Evolutionary conservation across 2,329 filamentous ascomycete genomes (phyloP), one percentile per base, ranked within the genome.

Genomic region (Diplocarpon mali): DNA sequence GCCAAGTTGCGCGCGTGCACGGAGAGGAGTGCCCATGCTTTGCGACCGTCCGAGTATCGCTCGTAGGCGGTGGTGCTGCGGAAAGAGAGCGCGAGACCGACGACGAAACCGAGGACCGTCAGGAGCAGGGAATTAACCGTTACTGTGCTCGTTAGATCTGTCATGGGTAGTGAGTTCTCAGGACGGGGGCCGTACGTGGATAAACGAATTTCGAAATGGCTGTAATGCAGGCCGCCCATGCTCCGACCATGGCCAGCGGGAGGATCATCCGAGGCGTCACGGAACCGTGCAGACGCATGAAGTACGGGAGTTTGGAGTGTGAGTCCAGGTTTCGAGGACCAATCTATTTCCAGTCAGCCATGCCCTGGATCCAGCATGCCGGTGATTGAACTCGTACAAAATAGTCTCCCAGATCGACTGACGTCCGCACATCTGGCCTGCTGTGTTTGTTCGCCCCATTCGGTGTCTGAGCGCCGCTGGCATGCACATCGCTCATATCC

Each of bases 71-170:
- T 85, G 2, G 81, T 80, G 51, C 75, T 84, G 47, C 84, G 78
- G 66, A 89, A 87, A 1, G 82, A 86, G 29, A 89, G 71, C n/a
- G 80, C 75, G 47, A 89, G 66, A 74, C 80, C 80, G 61, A 89
- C 83, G 48, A 89, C 80, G 67, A 89, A 88, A 80, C 84, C 84
- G 36, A 83, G 74, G 42, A 89, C 78, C 1, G 83, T 88, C 42
- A 89, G 70, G 15, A 88, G 69, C 28, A 86, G 71, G n/a, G 71
- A 77, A 59, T 73, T 72, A 51, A 88, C 77, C 37, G 71, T 72
- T 14, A 80, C 52, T 58, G 13, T 32, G 7, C 16, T 34, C 8
- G 14, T 16, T 44, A 15, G 30, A 35, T 15, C 17, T 29, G 11
- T 32, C 15, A 9, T 14, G 20, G 16, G n/a, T 5, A 27, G 12